A percentile compares a stretch with the other conserved stretches of the same genome.
Conservation (phyloP, 768 basidiomycete species). For the Hydnum rufescens region DNA sequence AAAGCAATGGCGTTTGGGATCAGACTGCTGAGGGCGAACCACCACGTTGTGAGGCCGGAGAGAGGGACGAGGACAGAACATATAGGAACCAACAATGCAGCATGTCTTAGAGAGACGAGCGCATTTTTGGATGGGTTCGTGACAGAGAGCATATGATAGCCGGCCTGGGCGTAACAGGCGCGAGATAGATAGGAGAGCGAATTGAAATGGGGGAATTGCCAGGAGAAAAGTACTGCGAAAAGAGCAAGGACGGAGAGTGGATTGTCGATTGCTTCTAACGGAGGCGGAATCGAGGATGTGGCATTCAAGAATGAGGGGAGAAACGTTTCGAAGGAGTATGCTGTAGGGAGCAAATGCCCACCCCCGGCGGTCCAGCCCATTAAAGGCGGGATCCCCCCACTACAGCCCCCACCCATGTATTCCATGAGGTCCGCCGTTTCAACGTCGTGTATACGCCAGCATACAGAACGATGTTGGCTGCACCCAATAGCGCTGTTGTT, state of each 20-base stretch:
- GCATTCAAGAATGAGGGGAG: slow-evolving; percentile 35
- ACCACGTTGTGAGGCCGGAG: slow-evolving; percentile 86
- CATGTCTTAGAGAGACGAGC: slow-evolving; percentile 67
- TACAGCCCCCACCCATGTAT: slow-evolving; percentile 88
- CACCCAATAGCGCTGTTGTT: slow-evolving; percentile 64
- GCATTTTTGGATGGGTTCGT: slow-evolving; percentile 61
- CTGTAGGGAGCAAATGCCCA: slow-evolving; percentile 47
- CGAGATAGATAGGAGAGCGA: slow-evolving; percentile 74
- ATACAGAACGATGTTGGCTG: slow-evolving; percentile 72
- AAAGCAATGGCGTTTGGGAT: slow-evolving; percentile 56
- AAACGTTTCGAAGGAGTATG: slow-evolving; percentile 38
- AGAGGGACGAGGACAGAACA: slow-evolving; percentile 65
- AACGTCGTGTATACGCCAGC: slow-evolving; percentile 83
- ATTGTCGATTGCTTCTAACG: slow-evolving; percentile 30
- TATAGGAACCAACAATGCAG: slow-evolving; percentile 52
- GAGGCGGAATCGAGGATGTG: slow-evolving; percentile 15
- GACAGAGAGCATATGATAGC: slow-evolving; percentile 84
- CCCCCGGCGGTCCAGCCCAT: slow-evolving; percentile 99
- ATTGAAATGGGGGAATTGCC: slow-evolving; percentile 99
- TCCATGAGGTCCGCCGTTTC: slow-evolving; percentile 62
- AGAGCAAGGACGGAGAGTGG: slow-evolving; percentile 64
- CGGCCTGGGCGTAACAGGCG: slow-evolving; percentile 76
- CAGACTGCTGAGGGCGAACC: slow-evolving; percentile 59
- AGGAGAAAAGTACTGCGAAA: slow-evolving; percentile 74
- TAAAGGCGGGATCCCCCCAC: slow-evolving; percentile 85